These are phyloP conservation scores for Amanita inopinata DNA, from an alignment of 768 basidiomycete genomes.

Conservation along the genomic window DNA sequence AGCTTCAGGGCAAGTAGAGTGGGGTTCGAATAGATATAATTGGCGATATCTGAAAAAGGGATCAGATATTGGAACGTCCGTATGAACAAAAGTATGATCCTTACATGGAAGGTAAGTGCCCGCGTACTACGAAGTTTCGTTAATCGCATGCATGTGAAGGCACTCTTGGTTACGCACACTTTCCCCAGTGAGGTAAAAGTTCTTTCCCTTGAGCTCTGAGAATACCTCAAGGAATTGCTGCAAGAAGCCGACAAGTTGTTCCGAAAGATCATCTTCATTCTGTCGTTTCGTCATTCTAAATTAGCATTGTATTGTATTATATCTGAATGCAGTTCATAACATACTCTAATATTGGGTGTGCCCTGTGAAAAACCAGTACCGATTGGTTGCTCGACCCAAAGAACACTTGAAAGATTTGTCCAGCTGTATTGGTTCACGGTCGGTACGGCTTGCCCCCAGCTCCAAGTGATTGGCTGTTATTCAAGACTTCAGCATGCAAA, in stretches of 20 bases:
- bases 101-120: slow-evolving; percentile 51
- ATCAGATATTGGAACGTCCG: slow-evolving; percentile 3
- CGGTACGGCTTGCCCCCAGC: slow-evolving; percentile 51
- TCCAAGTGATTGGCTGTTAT: slow-evolving; percentile 57
- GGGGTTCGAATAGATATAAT: slow-evolving; percentile 59
- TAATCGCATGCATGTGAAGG: background rate
- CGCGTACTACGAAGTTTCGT: slow-evolving; percentile 41
- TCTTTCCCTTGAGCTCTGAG: slow-evolving; percentile 62
- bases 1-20: slow-evolving; percentile 42
- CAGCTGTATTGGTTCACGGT: slow-evolving; percentile 61
- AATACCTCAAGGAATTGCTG: slow-evolving; percentile 73
- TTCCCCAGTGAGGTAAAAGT: slow-evolving; percentile 62
- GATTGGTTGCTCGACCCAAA: slow-evolving; percentile 74
- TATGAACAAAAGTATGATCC: slow-evolving; percentile 13
- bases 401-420: slow-evolving; percentile 69
- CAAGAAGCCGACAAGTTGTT: slow-evolving; percentile 49
- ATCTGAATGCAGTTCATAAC: too few species aligned
- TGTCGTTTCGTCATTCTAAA: slow-evolving; percentile 11
- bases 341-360: slow-evolving; percentile 47
- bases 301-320: too few species aligned
- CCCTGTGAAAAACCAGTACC: slow-evolving; percentile 76
- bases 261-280: slow-evolving; percentile 41
- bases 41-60: slow-evolving; percentile 49
- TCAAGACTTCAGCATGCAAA: background rate
- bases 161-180: slow-evolving; percentile 42